These are phyloP conservation scores for Phytopythium chamaehyphon DNA, from an alignment of 352 stramenopile species.

Conservation along the genomic window DNA sequence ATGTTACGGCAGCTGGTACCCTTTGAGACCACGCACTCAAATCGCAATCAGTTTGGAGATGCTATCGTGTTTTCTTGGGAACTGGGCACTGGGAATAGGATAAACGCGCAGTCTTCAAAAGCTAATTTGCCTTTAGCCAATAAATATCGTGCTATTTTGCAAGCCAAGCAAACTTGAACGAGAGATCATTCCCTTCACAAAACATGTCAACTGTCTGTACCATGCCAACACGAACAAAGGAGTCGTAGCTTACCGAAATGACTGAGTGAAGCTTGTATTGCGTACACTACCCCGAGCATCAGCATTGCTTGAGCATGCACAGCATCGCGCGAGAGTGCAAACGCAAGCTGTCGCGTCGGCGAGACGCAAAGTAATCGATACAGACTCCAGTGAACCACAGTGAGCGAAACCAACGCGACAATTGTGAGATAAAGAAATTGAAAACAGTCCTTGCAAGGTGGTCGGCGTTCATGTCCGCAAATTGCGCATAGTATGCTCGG, in stretches of 20 bases:
- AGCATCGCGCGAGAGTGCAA: constrained; percentile 17
- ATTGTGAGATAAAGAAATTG: constrained; percentile 11
- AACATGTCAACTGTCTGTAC: too few species aligned
- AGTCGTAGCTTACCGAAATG: constrained; percentile 13
- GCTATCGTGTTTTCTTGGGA: too few species aligned
- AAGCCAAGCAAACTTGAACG: too few species aligned
- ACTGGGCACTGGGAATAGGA: too few species aligned
- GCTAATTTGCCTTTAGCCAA: too few species aligned
- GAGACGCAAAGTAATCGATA: constrained; percentile 10
- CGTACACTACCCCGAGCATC: constrained; percentile 17
- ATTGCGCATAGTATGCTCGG: constrained; percentile 20
- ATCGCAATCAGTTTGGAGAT: too few species aligned
- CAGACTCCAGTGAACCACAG: constrained; percentile 9
- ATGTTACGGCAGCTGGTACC: constrained; percentile 61
- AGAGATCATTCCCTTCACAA: too few species aligned
- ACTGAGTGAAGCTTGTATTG: constrained; percentile 8
- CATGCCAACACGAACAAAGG: background rate
- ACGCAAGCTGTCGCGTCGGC: constrained; percentile 15
- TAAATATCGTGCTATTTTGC: too few species aligned
- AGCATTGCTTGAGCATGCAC: constrained; percentile 15
- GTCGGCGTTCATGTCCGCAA: constrained; percentile 6
- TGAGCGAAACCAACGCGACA: constrained; percentile 20
- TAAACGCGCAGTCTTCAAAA: too few species aligned
- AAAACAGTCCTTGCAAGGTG: background rate
- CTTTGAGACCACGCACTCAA: constrained; percentile 19